Conservation (phyloP, 1,139 yeast genomes). For the Debaryomycetaceae sp. region DNA sequence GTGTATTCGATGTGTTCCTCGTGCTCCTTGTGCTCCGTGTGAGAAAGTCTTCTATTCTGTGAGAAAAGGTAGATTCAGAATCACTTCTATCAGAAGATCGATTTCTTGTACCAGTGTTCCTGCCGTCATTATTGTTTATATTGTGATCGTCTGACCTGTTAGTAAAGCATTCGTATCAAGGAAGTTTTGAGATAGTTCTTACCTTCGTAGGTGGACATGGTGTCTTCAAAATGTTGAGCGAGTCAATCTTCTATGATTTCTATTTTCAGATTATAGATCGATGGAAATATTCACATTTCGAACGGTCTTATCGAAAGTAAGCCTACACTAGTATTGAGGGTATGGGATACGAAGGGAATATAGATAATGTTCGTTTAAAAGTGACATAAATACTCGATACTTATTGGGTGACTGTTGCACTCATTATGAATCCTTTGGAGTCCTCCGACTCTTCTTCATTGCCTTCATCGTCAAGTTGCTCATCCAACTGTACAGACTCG, state of each 20-base stretch:
- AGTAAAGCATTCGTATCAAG: constrained; percentile 10
- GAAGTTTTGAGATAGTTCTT: constrained; percentile 13
- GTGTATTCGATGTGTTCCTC: constrained; percentile 7
- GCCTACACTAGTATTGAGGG: background rate
- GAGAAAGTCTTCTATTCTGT: constrained; percentile 35
- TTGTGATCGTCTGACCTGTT: constrained; percentile 34
- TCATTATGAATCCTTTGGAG: background rate
- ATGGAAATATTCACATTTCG: background rate
- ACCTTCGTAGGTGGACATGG: constrained; percentile 45
- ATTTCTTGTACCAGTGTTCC: constrained; percentile 17
- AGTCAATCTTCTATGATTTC: background rate
- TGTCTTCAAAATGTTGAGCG: background rate
- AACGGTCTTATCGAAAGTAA: background rate
- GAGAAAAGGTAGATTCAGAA: constrained; percentile 7
- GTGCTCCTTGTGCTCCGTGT: constrained; percentile 12
- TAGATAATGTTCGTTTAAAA: background rate
- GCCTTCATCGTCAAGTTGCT: constrained; percentile 8
- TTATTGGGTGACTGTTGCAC: background rate
- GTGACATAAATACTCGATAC: background rate
- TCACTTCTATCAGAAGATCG: constrained; percentile 27
- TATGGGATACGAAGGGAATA: background rate
- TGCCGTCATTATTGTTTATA: constrained; percentile 9
- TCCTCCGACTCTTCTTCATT: constrained; percentile 1
- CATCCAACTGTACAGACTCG: constrained; percentile 5
- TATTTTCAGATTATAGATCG: background rate